These are phyloP conservation scores for Plasmodium relictum DNA, from an alignment of 169 alveolate genomes.

Conservation along the genomic window DNA sequence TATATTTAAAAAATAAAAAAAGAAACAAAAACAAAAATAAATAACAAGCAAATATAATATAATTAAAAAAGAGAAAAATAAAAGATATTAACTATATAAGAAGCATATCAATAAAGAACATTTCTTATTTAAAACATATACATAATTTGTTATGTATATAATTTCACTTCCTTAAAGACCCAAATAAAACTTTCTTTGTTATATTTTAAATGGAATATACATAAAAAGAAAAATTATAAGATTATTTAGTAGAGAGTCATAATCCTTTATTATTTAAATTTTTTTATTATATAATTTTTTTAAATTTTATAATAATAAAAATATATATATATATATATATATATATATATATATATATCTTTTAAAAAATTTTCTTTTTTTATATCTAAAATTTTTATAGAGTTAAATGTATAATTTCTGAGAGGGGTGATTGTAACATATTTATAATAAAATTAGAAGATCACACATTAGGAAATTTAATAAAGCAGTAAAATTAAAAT, in stretches of 20 bases:
- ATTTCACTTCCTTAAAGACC: too few relatives aligned
- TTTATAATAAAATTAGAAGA: conserved; percentile 72
- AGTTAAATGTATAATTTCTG: conserved; percentile 67
- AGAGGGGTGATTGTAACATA: conserved; percentile 72
- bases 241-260: too few relatives aligned
- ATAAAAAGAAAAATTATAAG: too few relatives aligned
- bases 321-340: not conserved
- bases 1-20: not conserved
- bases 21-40: conserved; percentile 1
- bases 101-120: too few relatives aligned
- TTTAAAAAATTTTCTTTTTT: not conserved
- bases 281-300: not conserved
- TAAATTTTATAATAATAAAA: not conserved
- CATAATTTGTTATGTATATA: too few relatives aligned
- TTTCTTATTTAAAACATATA: too few relatives aligned
- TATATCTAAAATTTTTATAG: conserved; percentile 14
- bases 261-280: not conserved
- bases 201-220: too few relatives aligned
- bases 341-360: not conserved
- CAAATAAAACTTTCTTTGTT: too few relatives aligned
- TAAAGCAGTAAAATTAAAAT: conserved; percentile 34
- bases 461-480: conserved; percentile 74
- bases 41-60: not conserved
- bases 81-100: too few relatives aligned
- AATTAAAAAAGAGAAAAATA: too few relatives aligned